These are phyloP conservation scores for Lepiota venenata DNA, from an alignment of 768 basidiomycete genomes.

Conservation along the genomic window DNA sequence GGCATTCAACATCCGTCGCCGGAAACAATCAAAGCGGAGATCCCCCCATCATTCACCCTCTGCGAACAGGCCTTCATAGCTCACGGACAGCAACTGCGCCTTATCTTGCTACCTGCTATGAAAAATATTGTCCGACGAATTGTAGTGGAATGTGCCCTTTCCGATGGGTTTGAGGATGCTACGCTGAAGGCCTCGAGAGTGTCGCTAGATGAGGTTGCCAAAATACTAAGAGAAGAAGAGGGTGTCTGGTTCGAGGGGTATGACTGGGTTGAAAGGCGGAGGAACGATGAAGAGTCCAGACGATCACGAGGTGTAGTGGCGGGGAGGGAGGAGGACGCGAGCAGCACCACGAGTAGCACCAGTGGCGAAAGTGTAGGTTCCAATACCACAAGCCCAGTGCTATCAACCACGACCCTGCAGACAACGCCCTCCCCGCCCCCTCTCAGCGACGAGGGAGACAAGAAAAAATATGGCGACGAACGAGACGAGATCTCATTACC, in stretches of 20 bases:
- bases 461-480: constrained; percentile 32
- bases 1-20: constrained; percentile 41
- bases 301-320: constrained; percentile 37
- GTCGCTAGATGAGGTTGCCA: constrained; percentile 58
- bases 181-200: constrained; percentile 52
- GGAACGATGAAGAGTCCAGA: constrained; percentile 36
- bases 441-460: constrained; percentile 22
- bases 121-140: constrained; percentile 63
- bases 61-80: constrained; percentile 62
- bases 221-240: constrained; percentile 54
- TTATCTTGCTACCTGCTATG: constrained; percentile 63
- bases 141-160: constrained; percentile 58
- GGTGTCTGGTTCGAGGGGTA: constrained; percentile 72
- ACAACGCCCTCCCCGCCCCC: constrained; percentile 81
- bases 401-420: constrained; percentile 70
- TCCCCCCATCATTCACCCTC: constrained; percentile 60
- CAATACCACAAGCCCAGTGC: constrained; percentile 60
- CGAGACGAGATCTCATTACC: constrained; percentile 18
- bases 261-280: constrained; percentile 57
- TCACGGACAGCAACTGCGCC: constrained; percentile 55
- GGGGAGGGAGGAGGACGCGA: constrained; percentile 5
- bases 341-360: constrained; percentile 15
- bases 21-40: constrained; percentile 44
- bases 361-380: constrained; percentile 43
- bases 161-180: constrained; percentile 43